Conservation (phyloP, 768 basidiomycete species). For the Pleurotus djamor region DNA sequence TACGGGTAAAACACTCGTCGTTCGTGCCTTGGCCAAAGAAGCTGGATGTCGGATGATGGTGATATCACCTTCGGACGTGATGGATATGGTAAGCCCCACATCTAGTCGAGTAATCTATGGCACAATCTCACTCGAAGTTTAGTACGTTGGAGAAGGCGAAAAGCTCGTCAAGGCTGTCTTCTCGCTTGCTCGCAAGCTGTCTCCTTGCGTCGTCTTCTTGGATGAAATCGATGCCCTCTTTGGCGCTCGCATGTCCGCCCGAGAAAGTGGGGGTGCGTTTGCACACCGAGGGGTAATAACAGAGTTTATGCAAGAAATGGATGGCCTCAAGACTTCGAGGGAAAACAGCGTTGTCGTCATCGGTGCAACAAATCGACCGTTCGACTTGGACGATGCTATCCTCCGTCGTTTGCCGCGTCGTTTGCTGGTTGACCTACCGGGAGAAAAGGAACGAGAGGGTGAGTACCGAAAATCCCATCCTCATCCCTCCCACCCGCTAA, state of each 20-base stretch:
- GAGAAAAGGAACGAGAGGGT: constrained; percentile 85
- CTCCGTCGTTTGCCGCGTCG: constrained; percentile 85
- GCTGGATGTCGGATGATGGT: constrained; percentile 93
- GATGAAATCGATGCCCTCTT: constrained; percentile 96
- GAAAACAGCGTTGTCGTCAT: constrained; percentile 88
- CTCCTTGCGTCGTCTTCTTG: constrained; percentile 92
- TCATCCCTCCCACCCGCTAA: not conserved
- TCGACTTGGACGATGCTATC: constrained; percentile 90
- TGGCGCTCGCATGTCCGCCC: constrained; percentile 75
- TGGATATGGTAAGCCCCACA: constrained; percentile 77
- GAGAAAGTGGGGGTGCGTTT: constrained; percentile 75
- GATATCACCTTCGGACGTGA: constrained; percentile 89
- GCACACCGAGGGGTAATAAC: constrained; percentile 89
- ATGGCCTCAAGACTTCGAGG: constrained; percentile 78
- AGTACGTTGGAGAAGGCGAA: constrained; percentile 91
- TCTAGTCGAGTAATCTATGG: not conserved
- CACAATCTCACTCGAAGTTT: not conserved
- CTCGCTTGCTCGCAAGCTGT: constrained; percentile 77
- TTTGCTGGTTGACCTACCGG: constrained; percentile 86
- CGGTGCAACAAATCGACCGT: constrained; percentile 91
- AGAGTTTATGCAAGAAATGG: constrained; percentile 97
- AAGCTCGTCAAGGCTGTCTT: constrained; percentile 90
- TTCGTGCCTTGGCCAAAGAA: constrained; percentile 89
- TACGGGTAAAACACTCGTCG: constrained; percentile 83
- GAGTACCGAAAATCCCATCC: constrained; percentile 13